Percentiles rank a stretch among this genome's conserved stretches.
phyloP scores from a whole-genome alignment of 2,329 filamentous ascomycete species.

The Macrophomina pseudophaseolina region DNA sequence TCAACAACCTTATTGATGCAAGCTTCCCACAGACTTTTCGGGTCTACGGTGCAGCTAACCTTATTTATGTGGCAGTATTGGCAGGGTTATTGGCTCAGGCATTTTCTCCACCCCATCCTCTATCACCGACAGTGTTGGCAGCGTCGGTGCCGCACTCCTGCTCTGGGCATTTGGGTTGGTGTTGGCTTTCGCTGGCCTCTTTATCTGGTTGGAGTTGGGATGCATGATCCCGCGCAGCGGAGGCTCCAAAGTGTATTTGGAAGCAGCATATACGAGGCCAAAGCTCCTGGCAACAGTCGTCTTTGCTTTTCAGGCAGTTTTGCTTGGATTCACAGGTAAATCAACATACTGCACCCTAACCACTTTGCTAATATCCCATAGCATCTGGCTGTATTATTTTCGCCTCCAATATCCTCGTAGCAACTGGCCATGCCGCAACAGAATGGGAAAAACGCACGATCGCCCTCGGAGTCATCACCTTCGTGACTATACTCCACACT shows the following conservation, averaged over 20 bases:
- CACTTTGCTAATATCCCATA: not conserved
- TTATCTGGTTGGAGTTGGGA: constrained; percentile 69
- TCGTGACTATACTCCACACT: constrained; percentile 44
- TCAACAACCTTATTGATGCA: constrained; percentile 26
- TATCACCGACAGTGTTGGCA: constrained; percentile 70
- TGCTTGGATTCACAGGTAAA: constrained; percentile 60
- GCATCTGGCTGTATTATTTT: constrained; percentile 74
- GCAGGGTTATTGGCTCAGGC: constrained; percentile 69
- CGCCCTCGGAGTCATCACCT: constrained; percentile 45
- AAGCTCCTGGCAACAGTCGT: constrained; percentile 68
- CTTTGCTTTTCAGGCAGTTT: constrained; percentile 66
- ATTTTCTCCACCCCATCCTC: constrained; percentile 75
- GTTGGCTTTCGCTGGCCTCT: constrained; percentile 65
- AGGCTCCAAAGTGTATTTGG: constrained; percentile 71
- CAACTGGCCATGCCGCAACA: constrained; percentile 57
- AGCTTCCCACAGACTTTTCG: not conserved
- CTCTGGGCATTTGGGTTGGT: constrained; percentile 69
- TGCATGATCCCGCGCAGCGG: constrained; percentile 73
- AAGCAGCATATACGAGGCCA: constrained; percentile 69
- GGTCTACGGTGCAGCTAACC: not conserved
- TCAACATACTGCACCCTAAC: too few species aligned
- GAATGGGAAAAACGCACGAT: constrained; percentile 59
- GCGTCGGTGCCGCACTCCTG: constrained; percentile 65
- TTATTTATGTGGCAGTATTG: not conserved
- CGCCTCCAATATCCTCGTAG: constrained; percentile 68